phyloP scores from a whole-genome alignment of 192 early-diverging fungal species.

The Phlyctochytrium arcticum region DNA sequence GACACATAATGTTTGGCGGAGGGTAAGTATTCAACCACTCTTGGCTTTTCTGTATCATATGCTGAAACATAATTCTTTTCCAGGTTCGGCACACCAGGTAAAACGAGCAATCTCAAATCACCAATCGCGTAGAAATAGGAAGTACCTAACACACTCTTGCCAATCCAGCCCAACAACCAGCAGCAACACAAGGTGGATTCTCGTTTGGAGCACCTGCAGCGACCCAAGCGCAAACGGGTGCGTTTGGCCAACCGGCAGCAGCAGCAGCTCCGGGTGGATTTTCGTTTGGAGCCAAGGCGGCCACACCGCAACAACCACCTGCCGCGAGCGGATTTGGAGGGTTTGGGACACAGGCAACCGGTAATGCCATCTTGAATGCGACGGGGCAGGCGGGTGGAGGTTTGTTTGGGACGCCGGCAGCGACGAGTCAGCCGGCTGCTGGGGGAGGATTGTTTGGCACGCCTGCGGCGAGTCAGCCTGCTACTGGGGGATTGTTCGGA shows the following conservation, averaged over 20 bases:
- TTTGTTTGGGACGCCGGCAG: background rate
- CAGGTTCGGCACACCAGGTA: too few species aligned
- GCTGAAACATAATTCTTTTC: too few species aligned
- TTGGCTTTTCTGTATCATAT: background rate
- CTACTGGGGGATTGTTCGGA: background rate
- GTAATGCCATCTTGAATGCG: background rate
- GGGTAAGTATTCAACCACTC: background rate
- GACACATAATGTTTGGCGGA: background rate
- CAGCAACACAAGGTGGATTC: too few species aligned
- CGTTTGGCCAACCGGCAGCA: background rate
- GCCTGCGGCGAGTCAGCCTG: background rate
- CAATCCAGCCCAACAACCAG: too few species aligned
- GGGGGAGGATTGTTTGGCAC: background rate
- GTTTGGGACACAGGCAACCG: background rate
- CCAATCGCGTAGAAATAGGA: too few species aligned
- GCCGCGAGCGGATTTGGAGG: background rate
- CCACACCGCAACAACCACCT: background rate
- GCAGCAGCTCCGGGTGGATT: background rate
- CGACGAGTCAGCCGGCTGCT: background rate
- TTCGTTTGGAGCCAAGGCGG: background rate
- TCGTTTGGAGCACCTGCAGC: background rate
- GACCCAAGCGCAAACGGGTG: background rate
- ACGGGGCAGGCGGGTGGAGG: background rate
- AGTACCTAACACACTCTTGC: too few species aligned
- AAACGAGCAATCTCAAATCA: too few species aligned